Conservation (phyloP, 2,329 filamentous ascomycete genomes). For the Penicillium brevicompactum region DNA sequence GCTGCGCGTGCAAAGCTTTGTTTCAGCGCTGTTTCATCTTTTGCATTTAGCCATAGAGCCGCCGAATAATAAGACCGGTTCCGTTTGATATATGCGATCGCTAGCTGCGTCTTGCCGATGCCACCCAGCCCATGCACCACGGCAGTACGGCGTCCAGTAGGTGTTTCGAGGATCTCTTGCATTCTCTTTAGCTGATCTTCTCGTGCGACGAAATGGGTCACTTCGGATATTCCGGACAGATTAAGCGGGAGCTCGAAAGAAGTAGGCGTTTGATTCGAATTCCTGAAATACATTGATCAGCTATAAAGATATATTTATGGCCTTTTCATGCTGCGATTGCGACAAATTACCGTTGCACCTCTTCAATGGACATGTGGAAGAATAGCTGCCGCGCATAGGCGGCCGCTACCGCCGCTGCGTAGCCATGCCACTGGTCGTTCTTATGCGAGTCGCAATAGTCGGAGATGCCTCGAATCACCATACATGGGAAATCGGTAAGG, state of each 20-base stretch:
- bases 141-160: constrained; percentile 5
- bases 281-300: neutral
- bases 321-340: neutral
- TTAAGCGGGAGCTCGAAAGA: constrained; percentile 1
- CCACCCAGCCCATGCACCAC: constrained; percentile 12
- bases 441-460: constrained; percentile 27
- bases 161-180: neutral
- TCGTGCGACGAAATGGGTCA: constrained; percentile 6
- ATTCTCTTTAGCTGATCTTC: constrained; percentile 7
- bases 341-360: constrained; percentile 2
- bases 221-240: constrained; percentile 4
- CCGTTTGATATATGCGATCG: constrained; percentile 4
- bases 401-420: constrained; percentile 15
- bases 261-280: neutral
- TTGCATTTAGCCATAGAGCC: constrained; percentile 7
- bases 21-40: constrained; percentile 4
- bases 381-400: constrained; percentile 5
- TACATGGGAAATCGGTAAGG: constrained; percentile 13
- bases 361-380: constrained; percentile 4
- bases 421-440: constrained; percentile 16
- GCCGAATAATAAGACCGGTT: neutral
- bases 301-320: neutral
- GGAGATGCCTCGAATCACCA: constrained; percentile 23
- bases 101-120: constrained; percentile 12
- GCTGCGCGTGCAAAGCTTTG: constrained; percentile 6